phyloP scores from a whole-genome alignment of 139 green algal genomes.

The Auxenochlorella pyrenoidosa region DNA sequence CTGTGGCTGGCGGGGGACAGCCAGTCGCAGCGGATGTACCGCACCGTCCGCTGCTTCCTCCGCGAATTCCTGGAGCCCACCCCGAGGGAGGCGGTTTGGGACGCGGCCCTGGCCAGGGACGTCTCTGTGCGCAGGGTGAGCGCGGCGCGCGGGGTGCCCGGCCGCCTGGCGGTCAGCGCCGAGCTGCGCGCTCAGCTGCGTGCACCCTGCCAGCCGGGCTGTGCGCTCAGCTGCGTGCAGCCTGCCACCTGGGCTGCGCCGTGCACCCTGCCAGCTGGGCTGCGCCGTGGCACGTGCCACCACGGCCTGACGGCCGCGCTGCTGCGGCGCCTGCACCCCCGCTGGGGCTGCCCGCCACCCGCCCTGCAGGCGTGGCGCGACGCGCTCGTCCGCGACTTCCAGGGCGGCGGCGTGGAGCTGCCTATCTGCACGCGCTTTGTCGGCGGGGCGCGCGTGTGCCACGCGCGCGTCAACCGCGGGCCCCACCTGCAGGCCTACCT shows the following conservation, averaged over 20 bases:
- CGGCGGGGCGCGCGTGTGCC: not conserved
- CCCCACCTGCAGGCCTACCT: slow-evolving; percentile 6
- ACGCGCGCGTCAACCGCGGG: not conserved
- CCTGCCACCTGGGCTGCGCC: not conserved
- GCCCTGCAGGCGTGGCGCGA: not conserved
- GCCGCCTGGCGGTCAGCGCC: no score
- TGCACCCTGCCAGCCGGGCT: not conserved
- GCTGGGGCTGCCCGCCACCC: not conserved
- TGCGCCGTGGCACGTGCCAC: no score
- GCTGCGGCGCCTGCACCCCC: not conserved
- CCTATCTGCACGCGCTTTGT: not conserved
- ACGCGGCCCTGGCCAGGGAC: not conserved
- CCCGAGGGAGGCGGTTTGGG: not conserved
- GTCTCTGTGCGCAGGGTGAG: not conserved
- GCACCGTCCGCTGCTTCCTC: slow-evolving; percentile 11
- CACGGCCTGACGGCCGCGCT: not conserved
- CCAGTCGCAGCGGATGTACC: slow-evolving; percentile 4
- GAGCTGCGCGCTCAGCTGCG: not conserved
- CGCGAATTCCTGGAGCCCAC: not conserved
- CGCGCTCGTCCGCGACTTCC: not conserved
- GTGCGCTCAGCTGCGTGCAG: not conserved
- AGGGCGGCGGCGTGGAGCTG: not conserved
- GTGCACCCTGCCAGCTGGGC: no score
- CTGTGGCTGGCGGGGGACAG: slow-evolving; percentile 23
- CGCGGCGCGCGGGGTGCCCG: no score